These are phyloP conservation scores for Saksenaea oblongispora DNA, from an alignment of 371 early-diverging fungal genomes.

Conservation along the genomic window DNA sequence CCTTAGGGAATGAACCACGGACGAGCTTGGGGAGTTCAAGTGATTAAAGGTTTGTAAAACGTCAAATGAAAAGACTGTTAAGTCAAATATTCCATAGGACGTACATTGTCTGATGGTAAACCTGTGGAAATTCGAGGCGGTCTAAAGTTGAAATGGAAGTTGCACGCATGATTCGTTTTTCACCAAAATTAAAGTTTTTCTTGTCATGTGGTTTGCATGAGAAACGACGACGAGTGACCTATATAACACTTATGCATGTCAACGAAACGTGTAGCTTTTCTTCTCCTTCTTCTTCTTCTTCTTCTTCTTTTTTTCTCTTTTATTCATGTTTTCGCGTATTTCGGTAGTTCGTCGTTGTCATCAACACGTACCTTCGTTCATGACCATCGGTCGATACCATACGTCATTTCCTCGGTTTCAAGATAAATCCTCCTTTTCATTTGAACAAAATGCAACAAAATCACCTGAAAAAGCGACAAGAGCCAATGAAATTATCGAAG, in stretches of 20 bases:
- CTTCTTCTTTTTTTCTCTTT: slow-evolving; percentile 1
- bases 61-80: not conserved
- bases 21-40: no score
- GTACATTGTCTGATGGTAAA: not conserved
- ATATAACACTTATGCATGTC: slow-evolving; percentile 9
- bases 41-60: no score
- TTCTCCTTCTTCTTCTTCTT: not conserved
- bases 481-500: slow-evolving; percentile 43
- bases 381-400: not conserved
- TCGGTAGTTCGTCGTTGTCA: not conserved
- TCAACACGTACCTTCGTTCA: not conserved
- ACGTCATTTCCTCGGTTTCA: not conserved
- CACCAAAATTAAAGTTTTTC: not conserved
- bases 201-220: not conserved
- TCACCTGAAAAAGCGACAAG: slow-evolving; percentile 1
- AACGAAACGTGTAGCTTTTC: not conserved
- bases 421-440: not conserved
- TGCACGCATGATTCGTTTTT: not conserved
- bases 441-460: slow-evolving; percentile 1
- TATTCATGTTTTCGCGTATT: not conserved
- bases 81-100: not conserved
- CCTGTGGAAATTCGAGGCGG: no score
- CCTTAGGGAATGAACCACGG: no score
- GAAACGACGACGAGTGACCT: not conserved
- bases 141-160: no score